Evolutionary conservation across 371 early-diverging fungal genomes (phyloP), one percentile per base, ranked within the genome.

Genomic region (Rhizomucor miehei): DNA sequence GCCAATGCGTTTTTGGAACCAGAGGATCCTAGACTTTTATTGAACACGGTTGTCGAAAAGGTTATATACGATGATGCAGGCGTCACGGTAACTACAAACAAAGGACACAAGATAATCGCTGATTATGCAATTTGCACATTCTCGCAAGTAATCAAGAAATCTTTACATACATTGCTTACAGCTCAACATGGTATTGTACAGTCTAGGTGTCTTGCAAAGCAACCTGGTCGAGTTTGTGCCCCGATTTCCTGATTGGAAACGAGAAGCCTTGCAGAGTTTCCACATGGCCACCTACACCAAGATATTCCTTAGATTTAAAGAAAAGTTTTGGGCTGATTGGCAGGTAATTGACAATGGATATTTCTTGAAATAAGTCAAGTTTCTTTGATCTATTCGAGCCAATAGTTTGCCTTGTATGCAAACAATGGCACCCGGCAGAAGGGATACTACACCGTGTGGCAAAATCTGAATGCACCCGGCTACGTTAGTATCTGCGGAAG

Each of bases 281-380:
- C 75, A 77, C 46, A 74, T 74, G 68, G 65, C 78, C 0, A 74
- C 75, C 0, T 77, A 77, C 45, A 77, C 73, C 41, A 77, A 77
- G 47, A 74, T 77, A 20, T 77, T 72, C 46, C 44, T 77, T 19
- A 60, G 49, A 21, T 77, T 77, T 48, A 43, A 69, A 6, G 40
- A 50, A 13, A 57, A 62, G 44, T 77, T 77, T 46, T 77, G 78
- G 78, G 66, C 46, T 20, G 69, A 76, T 52, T 65, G 67, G 73
- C 77, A 75, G 69, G 75, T 70, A 67, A 44, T 13, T 45, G n/a
- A n/a, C 36, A 21, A 23, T 14, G 1, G 9, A 38, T 6, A n/a
- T n/a, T n/a, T n/a, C n/a, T n/a, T n/a, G n/a, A n/a, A n/a, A n/a
- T n/a, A n/a, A n/a, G n/a, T n/a, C n/a, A n/a, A n/a, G 41, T 14